Base-by-base conservation (phyloP, 148 eudicot genomes). In the Rhododendron kiyosumense region DNA sequence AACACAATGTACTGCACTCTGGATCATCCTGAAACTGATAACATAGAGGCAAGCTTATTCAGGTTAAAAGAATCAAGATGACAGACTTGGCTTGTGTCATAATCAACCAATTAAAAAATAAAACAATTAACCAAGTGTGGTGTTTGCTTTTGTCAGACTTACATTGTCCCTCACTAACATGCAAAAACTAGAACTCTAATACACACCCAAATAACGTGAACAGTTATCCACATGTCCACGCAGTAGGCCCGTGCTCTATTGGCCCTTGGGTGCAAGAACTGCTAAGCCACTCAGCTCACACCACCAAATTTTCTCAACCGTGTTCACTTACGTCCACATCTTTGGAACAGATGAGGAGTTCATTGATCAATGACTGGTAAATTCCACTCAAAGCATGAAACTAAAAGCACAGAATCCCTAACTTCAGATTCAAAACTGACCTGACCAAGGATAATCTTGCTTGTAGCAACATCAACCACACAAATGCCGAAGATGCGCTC, bases 361-460 rank as follows among this genome's bases (percentile, higher is more conserved):
- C 22, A 61, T 24, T 83, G 78, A 69, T 69, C 77, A 46, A 7
- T 69, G 26, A 46, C 78, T 67, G 26, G 78, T 69, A 69, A 83
- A 81, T 65, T 83, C 41, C 78, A 83, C 78, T 5, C 61, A 46
- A 26, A 57, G 24, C 26, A 75, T 76, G 51, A 32, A 52, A 30
- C 45, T 43, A 36, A 28, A 78, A 77, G 61, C 54, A 67, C 43
- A 24, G 18, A 1, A 43, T 28, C n/a, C 30, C 28, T 20, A 26
- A 10, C 8, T 26, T n/a, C 78, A n/a, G 59, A 26, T 41, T 78
- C 76, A 22, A 81, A 41, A 90, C 89, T 45, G 75, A 97, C 99
- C 98, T 97, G 97, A 84, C 99, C 99, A 88, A 97, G 83, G 84
- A 95, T 88, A 86, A 97, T 87, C 81, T 92, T 96, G 90, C 98